Percentiles rank a stretch among this genome's conserved stretches.
Conservation (phyloP, 208 protist genomes). For the Trypanosoma scelopori region DNA sequence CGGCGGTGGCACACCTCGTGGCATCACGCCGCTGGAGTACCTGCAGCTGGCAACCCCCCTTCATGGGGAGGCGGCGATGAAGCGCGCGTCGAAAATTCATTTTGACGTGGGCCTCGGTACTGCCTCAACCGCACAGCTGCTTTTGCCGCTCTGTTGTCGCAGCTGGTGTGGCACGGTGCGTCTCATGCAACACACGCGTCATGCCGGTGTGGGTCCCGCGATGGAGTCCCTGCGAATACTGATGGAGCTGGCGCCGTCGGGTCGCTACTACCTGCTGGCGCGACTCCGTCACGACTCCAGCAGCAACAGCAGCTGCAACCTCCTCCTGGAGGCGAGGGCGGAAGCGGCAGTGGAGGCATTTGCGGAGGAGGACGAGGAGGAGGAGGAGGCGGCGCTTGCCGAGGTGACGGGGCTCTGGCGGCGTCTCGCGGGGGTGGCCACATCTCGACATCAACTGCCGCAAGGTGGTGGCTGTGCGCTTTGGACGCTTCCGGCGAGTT, state of each 20-base stretch:
- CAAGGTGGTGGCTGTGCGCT: neutral
- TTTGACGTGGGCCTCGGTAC: slow-evolving; percentile 37
- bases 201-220: slow-evolving; percentile 16
- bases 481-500: neutral
- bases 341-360: neutral
- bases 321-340: slow-evolving; percentile 16
- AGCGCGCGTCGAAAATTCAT: slow-evolving; percentile 8
- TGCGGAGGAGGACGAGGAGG: neutral
- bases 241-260: slow-evolving; percentile 11
- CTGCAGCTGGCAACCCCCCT: neutral
- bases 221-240: slow-evolving; percentile 28
- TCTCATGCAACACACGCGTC: slow-evolving; percentile 46
- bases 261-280: slow-evolving; percentile 26
- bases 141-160: slow-evolving; percentile 44
- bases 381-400: neutral
- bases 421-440: neutral
- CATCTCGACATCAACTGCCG: neutral
- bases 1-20: neutral
- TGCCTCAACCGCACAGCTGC: slow-evolving; percentile 27
- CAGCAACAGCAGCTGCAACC: slow-evolving; percentile 1
- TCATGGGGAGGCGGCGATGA: neutral
- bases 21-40: slow-evolving; percentile 4
- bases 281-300: slow-evolving; percentile 1
- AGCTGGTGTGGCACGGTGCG: slow-evolving; percentile 27
- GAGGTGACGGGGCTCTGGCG: slow-evolving; percentile 2